These are phyloP conservation scores for Botrytis medusae DNA, from an alignment of 2,329 filamentous ascomycete species.

Conservation along the genomic window DNA sequence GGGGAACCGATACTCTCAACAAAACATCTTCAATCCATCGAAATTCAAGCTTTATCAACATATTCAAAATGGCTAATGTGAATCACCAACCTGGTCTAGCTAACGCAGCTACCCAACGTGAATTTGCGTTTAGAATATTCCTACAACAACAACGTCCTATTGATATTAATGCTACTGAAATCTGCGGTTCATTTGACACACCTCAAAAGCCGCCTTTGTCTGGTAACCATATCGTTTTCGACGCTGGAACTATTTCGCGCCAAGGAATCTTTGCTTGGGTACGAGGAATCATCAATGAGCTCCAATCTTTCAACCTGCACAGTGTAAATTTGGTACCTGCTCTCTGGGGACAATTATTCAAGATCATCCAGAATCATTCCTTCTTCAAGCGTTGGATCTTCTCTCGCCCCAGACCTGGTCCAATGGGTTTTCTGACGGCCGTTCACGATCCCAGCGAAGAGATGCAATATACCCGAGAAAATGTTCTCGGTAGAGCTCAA, in stretches of 20 bases:
- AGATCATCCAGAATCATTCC: background rate
- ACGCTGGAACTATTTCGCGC: background rate
- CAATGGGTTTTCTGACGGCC: background rate
- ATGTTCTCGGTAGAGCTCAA: background rate
- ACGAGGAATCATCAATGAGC: background rate
- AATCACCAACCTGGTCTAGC: background rate
- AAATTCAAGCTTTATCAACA: background rate
- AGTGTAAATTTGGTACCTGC: background rate
- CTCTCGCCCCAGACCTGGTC: background rate
- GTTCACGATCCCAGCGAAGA: background rate
- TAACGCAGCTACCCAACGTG: background rate
- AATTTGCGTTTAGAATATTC: background rate
- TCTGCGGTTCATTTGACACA: background rate
- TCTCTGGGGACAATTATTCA: background rate
- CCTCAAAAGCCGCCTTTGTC: background rate
- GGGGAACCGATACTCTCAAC: background rate
- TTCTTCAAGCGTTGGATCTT: background rate
- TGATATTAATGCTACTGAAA: background rate
- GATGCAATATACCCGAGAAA: background rate
- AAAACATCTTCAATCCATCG: background rate
- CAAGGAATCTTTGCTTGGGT: background rate
- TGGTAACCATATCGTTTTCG: background rate
- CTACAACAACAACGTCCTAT: background rate
- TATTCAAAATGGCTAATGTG: background rate
- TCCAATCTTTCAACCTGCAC: background rate